A percentile compares a stretch with the other conserved stretches of the same genome.
Evolutionary conservation across 257 asterid species (phyloP).

Genomic region (Lavandula angustifolia): DNA sequence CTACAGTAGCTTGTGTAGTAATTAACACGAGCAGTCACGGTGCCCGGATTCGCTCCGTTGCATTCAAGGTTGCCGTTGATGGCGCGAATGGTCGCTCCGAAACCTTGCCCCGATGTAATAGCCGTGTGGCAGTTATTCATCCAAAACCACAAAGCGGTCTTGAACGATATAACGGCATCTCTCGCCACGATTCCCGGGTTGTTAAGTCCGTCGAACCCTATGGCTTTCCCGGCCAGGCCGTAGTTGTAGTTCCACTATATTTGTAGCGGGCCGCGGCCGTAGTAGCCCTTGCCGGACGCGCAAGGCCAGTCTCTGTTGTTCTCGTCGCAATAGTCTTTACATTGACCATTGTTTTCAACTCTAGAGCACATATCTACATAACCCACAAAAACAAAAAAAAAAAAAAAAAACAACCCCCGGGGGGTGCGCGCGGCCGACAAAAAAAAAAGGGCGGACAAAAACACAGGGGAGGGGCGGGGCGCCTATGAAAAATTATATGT

Average conservation of each 20-base stretch:
- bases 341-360: conserved; percentile 21
- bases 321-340: conserved; percentile 40
- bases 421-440: no score
- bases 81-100: conserved; percentile 27
- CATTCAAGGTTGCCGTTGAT: conserved; percentile 31
- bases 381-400: no score
- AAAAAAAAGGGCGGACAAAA: no score
- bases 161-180: conserved; percentile 40
- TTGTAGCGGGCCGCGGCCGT: conserved; percentile 53
- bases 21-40: conserved; percentile 13
- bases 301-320: conserved; percentile 42
- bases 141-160: conserved; percentile 34
- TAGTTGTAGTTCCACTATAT: conserved; percentile 59
- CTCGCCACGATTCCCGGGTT: conserved; percentile 43
- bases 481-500: no score
- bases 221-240: conserved; percentile 45
- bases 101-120: conserved; percentile 18
- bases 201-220: conserved; percentile 44
- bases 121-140: conserved; percentile 8
- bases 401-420: not conserved
- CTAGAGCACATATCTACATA: conserved; percentile 7
- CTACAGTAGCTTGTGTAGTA: conserved; percentile 23
- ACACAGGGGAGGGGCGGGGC: no score
- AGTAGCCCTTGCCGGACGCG: conserved; percentile 31
- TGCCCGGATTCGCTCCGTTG: not conserved